Percentiles rank a stretch among this genome's conserved stretches.
phyloP scores from a whole-genome alignment of 176 grass and related monocot species.

The Phyllostachys edulis region DNA sequence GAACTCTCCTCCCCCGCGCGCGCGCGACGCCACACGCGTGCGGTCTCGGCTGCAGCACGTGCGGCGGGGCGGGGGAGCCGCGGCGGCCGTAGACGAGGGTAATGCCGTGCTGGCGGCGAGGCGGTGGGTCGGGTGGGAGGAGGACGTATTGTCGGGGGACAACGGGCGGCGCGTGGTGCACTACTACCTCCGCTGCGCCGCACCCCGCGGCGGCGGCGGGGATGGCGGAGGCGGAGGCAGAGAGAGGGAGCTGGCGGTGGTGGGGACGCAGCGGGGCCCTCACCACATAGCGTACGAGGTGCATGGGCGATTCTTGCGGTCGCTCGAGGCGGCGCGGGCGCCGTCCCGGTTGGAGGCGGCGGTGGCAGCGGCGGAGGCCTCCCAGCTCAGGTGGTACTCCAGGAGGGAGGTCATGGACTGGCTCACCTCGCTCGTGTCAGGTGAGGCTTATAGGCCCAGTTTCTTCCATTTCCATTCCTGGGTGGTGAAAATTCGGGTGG shows the following conservation, averaged over 20 bases:
- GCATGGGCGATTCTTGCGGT: constrained; percentile 33
- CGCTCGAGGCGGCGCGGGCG: constrained; percentile 20
- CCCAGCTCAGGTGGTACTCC: constrained; percentile 46
- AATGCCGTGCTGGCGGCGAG: constrained; percentile 3
- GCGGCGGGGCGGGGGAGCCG: background rate
- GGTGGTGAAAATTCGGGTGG: background rate
- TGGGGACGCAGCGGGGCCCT: constrained; percentile 46
- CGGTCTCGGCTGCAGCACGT: too few relatives aligned
- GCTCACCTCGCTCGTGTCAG: constrained; percentile 61
- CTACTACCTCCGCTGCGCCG: constrained; percentile 48
- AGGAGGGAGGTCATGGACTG: constrained; percentile 63
- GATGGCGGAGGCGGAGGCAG: background rate
- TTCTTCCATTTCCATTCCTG: background rate
- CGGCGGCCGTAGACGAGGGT: background rate
- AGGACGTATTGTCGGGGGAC: constrained; percentile 50
- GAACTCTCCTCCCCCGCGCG: background rate
- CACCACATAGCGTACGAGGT: constrained; percentile 58
- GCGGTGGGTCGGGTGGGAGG: constrained; percentile 52
- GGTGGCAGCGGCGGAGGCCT: background rate
- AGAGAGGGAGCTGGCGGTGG: constrained; percentile 55
- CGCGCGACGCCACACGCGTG: background rate
- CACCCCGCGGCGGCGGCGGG: background rate
- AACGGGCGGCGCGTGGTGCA: constrained; percentile 50
- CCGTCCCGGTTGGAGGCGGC: constrained; percentile 24
- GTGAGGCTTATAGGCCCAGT: constrained; percentile 11